These are phyloP conservation scores for Casuarina glauca DNA, from an alignment of 306 rosid species.

Conservation along the genomic window DNA sequence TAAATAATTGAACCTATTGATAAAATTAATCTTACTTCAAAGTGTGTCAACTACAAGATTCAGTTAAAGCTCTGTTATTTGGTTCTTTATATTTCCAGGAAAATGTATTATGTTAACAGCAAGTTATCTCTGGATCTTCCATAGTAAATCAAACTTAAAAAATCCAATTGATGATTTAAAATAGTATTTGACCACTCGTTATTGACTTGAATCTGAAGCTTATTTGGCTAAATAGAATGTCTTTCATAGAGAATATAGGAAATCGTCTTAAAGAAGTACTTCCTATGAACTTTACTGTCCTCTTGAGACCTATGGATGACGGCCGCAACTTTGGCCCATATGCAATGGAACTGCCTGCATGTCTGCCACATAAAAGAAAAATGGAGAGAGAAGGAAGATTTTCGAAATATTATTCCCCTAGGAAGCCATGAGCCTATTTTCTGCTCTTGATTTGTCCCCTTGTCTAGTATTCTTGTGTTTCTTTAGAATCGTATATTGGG, in stretches of 20 bases:
- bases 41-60: background rate
- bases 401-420: background rate
- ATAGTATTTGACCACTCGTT: background rate
- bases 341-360: background rate
- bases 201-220: background rate
- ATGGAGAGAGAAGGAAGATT: background rate
- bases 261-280: background rate
- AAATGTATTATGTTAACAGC: background rate
- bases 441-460: background rate
- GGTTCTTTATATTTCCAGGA: background rate
- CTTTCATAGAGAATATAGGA: background rate
- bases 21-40: background rate
- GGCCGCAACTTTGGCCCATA: background rate
- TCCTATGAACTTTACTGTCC: background rate
- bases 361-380: background rate
- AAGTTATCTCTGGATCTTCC: background rate
- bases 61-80: background rate
- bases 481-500: no score
- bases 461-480: background rate
- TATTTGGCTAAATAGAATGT: background rate
- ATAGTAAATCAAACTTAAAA: background rate
- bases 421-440: background rate
- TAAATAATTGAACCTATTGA: no score
- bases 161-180: background rate
- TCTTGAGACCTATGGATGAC: background rate